Percentiles rank a stretch among this genome's conserved stretches.
phyloP scores from a whole-genome alignment of 495 filamentous ascomycete species.

The Niebla homalea region DNA sequence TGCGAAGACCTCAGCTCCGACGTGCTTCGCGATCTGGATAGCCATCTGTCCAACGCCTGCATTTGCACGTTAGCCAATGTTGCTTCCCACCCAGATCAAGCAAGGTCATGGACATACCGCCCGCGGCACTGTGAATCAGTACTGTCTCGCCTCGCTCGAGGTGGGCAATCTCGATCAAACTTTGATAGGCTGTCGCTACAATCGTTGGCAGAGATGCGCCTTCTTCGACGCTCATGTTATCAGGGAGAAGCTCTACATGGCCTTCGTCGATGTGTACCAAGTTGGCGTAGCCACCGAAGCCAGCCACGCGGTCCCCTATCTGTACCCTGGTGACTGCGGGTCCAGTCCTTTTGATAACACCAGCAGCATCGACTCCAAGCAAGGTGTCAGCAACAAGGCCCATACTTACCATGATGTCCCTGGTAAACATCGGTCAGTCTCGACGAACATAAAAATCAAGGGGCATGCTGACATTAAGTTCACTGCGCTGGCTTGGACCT shows the following conservation, averaged over 20 bases:
- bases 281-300: not conserved
- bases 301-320: conserved; percentile 36
- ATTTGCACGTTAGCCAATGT: conserved; percentile 3
- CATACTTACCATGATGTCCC: conserved; percentile 37
- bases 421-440: conserved; percentile 19
- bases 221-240: conserved; percentile 12
- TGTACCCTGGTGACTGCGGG: conserved; percentile 29
- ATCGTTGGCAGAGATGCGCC: conserved; percentile 21
- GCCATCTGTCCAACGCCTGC: conserved; percentile 39
- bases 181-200: conserved; percentile 17
- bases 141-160: conserved; percentile 16
- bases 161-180: conserved; percentile 15
- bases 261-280: not conserved
- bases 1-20: conserved; percentile 43
- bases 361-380: conserved; percentile 36
- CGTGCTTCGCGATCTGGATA: conserved; percentile 36
- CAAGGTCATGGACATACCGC: conserved; percentile 4
- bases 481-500: conserved; percentile 13
- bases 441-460: not conserved
- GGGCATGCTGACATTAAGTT: conserved; percentile 11
- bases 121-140: conserved; percentile 20
- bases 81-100: not conserved
- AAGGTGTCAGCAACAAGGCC: conserved; percentile 30
- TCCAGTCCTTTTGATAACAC: conserved; percentile 35
- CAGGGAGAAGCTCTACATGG: conserved; percentile 8